phyloP scores from a whole-genome alignment of 2,329 filamentous ascomycete species.

The Nakataea oryzae region DNA sequence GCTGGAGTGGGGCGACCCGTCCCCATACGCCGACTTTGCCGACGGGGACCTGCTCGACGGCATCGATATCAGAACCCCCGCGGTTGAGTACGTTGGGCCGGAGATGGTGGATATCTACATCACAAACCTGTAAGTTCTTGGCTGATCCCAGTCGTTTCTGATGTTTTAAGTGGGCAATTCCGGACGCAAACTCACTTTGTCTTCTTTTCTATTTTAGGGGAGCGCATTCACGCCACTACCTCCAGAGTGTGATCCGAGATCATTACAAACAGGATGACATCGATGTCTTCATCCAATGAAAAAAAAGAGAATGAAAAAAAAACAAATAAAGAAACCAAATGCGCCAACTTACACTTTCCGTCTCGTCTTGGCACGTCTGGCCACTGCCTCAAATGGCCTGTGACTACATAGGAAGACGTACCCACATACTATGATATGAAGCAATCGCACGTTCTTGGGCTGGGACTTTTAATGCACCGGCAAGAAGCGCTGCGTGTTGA shows the following conservation, averaged over 20 bases:
- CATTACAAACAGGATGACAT: slow-evolving; percentile 17
- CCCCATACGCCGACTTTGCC: slow-evolving; percentile 64
- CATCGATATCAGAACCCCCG: slow-evolving; percentile 66
- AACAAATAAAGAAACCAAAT: background rate
- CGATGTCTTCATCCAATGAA: slow-evolving; percentile 7
- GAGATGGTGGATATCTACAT: slow-evolving; percentile 73
- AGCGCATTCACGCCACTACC: slow-evolving; percentile 19
- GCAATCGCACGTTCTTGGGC: too few relatives aligned
- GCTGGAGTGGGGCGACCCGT: slow-evolving; percentile 78
- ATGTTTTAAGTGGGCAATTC: background rate
- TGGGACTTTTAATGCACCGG: background rate
- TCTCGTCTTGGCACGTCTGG: background rate
- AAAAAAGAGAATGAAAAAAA: background rate
- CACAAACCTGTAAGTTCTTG: slow-evolving; percentile 60
- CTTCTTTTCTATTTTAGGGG: slow-evolving; percentile 12
- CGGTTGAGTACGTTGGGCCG: slow-evolving; percentile 73
- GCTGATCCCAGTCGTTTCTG: too few relatives aligned
- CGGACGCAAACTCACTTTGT: background rate
- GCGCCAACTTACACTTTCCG: background rate
- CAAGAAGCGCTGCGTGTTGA: background rate
- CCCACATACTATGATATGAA: too few relatives aligned
- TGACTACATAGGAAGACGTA: too few relatives aligned
- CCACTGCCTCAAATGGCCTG: background rate
- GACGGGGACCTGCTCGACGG: slow-evolving; percentile 71
- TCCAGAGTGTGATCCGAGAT: slow-evolving; percentile 16